Evolutionary conservation across 352 stramenopile species (phyloP).

Genomic region (Pythium folliculosum): DNA sequence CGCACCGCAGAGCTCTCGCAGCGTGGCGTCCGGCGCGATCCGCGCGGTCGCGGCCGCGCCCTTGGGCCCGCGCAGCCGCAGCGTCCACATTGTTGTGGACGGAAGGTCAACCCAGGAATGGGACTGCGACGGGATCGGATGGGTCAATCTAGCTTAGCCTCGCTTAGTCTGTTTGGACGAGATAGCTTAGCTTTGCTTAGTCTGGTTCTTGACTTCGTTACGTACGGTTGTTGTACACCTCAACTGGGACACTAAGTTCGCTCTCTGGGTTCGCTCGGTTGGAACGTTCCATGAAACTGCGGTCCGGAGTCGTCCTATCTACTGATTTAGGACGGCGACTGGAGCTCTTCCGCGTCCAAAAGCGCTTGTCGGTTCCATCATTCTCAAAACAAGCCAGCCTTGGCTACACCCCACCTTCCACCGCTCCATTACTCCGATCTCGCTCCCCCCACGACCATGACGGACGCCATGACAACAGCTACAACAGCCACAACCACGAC

Average conservation of each 20-base stretch:
- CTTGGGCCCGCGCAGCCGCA: constrained; percentile 62
- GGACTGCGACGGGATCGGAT: not conserved
- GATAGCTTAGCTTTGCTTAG: not conserved
- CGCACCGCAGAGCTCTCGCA: constrained; percentile 58
- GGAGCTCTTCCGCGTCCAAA: not conserved
- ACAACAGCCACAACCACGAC: not conserved
- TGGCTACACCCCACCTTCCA: constrained; percentile 6
- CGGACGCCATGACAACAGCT: not conserved
- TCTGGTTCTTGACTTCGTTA: not conserved
- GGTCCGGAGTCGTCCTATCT: not conserved
- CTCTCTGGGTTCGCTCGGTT: not conserved
- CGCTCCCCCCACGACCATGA: constrained; percentile 6
- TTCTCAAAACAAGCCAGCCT: constrained; percentile 1
- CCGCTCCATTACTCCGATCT: not conserved
- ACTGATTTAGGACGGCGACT: constrained; percentile 17
- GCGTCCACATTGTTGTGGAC: constrained; percentile 47
- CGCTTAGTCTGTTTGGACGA: not conserved
- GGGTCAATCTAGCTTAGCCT: not conserved
- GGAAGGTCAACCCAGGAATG: not conserved
- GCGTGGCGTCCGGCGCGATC: constrained; percentile 37
- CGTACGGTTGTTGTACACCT: not conserved
- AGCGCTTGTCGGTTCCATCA: constrained; percentile 1
- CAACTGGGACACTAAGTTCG: too few relatives aligned
- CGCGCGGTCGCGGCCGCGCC: constrained; percentile 58
- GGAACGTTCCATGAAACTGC: constrained; percentile 18